Evolutionary conservation across 2,329 filamentous ascomycete species (phyloP), one percentile per base, ranked within the genome.

Genomic region (Arthrobotrys entomopaga): DNA sequence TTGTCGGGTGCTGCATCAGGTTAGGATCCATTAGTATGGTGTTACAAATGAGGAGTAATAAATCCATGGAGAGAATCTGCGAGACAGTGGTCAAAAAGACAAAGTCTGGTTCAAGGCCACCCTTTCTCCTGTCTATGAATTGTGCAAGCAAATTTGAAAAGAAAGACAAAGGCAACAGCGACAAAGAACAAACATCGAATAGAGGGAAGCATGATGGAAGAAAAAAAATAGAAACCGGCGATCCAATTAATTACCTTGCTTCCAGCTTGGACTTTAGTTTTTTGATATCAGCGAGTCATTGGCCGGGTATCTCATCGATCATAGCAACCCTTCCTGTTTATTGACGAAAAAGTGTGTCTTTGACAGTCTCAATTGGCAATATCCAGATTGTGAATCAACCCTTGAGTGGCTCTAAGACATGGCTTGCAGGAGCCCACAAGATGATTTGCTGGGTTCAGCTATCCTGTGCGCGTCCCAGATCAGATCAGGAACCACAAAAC

Each of bases 381-480:
- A 66, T 20, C 63, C 63, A 74, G 42, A 60, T 49, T 61, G 48
- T 66, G 69, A 74, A 74, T 61, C 56, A 74, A 66, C 58, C 52
- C 69, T 67, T 56, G 69, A 53, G 61, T 73, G 69, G 69, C 69
- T 73, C 64, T 73, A 73, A 67, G 67, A 74, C 70, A 67, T 66
- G 70, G 70, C 70, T 74, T 74, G 70, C 63, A 67, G 57, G 52
- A 57, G 58, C 24, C 63, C 56, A 65, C 63, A 67, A 57, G 67
- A 63, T 63, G 67, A 63, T 74, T 66, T 15, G 63, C 52, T 67
- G 57, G 57, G 63, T 74, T 64, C 50, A 67, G 57, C 56, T 67
- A 53, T 64, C 50, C 58, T 50, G 57, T 43, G 20, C 42, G 42
- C 63, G 56, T 67, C 70, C 58, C 64, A 67, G 70, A 74, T 74